Percentiles rank a stretch among this genome's conserved stretches.
Conservation (phyloP, 768 basidiomycete species). For the Trametes punicea region DNA sequence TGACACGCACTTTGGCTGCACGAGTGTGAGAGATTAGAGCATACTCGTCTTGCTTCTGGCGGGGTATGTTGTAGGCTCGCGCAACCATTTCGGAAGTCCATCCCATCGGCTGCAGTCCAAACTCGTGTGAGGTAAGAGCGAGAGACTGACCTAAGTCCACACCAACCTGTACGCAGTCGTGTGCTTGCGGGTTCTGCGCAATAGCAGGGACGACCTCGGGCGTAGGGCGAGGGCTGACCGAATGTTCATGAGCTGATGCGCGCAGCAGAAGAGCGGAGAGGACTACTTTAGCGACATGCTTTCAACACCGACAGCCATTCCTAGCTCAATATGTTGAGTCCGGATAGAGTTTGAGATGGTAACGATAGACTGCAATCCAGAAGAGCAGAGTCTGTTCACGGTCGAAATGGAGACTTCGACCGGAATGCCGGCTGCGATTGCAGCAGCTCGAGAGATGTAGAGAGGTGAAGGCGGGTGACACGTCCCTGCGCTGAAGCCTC, state of each 20-base stretch:
- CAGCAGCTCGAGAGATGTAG: conserved; percentile 83
- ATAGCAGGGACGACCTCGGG: conserved; percentile 62
- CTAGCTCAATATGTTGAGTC: conserved; percentile 79
- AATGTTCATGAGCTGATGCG: neutral
- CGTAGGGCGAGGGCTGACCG: conserved; percentile 64
- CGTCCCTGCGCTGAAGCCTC: conserved; percentile 51
- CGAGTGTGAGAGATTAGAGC: conserved; percentile 85
- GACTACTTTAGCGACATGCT: conserved; percentile 74
- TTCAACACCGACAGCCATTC: conserved; percentile 79
- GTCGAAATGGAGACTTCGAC: conserved; percentile 82
- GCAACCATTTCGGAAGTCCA: conserved; percentile 95
- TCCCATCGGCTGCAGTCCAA: conserved; percentile 71
- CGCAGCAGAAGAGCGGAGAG: conserved; percentile 21
- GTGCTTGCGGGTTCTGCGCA: conserved; percentile 55
- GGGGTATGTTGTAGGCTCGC: conserved; percentile 69
- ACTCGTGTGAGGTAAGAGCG: no score
- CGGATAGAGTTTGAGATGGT: conserved; percentile 86
- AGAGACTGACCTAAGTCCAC: neutral
- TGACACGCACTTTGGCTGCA: conserved; percentile 54
- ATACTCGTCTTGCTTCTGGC: conserved; percentile 85
- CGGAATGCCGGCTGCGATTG: conserved; percentile 86
- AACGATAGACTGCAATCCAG: conserved; percentile 91
- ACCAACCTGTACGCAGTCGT: conserved; percentile 71
- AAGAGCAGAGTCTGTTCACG: conserved; percentile 92
- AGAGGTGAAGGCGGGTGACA: conserved; percentile 82